Evolutionary conservation across 2,329 filamentous ascomycete species (phyloP), one percentile per base, ranked within the genome.

Genomic region (Ophiostoma fasciatum): DNA sequence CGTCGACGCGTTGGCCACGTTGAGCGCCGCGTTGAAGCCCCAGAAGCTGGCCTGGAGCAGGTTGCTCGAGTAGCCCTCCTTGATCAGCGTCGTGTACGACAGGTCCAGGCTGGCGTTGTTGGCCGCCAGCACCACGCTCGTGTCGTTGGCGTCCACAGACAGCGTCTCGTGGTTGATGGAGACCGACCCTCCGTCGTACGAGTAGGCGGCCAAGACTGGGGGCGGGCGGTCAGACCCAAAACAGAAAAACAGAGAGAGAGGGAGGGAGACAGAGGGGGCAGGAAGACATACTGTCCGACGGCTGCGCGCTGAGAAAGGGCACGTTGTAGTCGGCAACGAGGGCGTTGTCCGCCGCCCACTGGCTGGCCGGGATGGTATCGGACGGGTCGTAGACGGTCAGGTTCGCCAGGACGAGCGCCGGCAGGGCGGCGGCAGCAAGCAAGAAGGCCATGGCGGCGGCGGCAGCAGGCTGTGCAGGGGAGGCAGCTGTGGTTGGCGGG

Each of bases 1-100:
- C 9, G 35, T 41, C 3, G 39, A 41, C 2, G 28, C 35, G 8
- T 41, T 41, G 28, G 39, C 37, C 28, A 41, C 39, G n/a, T 41
- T 37, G 35, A 41, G 8, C 11, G 39, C 39, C 4, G 39, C 39
- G 15, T 41, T 41, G 25, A 41, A 35, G 23, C 39, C 39, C 7
- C 32, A 41, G 28, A 41, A 41, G 20, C 39, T 41, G 12, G 39
- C 31, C 35, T 28, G 4, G 3, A 35, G 18, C 2, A 41, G 31
- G 14, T 35, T 37, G 35, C 25, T 33, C 4, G 35, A 20, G 12
- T 37, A 41, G 31, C 39, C 39, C 15, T 29, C 34, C 28, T 41
- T 41, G 13, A 37, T 8, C 1, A 41, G n/a, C 7, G 28, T 23
- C 3, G 28, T 12, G 14, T 41, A 5, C 7, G 17, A 17, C 2